Percentiles rank a stretch among this genome's conserved stretches.
Evolutionary conservation across 306 rosid genomes (phyloP).

Genomic region (Cyamopsis tetragonoloba): DNA sequence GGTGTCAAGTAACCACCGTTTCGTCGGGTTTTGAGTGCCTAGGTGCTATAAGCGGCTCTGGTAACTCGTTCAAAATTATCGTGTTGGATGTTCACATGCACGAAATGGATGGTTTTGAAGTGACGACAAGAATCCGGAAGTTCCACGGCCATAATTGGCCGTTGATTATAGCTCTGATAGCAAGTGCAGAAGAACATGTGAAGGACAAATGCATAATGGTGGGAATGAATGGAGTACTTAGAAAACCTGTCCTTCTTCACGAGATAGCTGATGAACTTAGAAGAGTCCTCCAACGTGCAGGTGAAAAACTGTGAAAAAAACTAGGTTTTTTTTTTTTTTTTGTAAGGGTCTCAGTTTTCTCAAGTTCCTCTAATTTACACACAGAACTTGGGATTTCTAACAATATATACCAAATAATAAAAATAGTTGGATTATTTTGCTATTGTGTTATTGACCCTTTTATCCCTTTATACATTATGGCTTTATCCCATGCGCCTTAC

Average conservation of each 20-base stretch:
- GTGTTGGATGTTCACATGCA: conserved; percentile 82
- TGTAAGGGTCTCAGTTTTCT: neutral
- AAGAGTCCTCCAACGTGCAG: conserved; percentile 48
- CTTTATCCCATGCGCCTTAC: neutral
- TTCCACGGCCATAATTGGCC: conserved; percentile 58
- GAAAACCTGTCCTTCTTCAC: conserved; percentile 64
- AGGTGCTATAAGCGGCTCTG: conserved; percentile 36
- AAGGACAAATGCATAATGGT: conserved; percentile 62
- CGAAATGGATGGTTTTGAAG: conserved; percentile 81
- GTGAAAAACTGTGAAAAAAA: conserved; percentile 41
- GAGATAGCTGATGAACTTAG: conserved; percentile 63
- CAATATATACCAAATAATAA: conserved; percentile 9
- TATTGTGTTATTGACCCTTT: conserved; percentile 10
- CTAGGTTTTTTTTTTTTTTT: no score
- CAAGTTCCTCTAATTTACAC: neutral
- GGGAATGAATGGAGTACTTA: conserved; percentile 76
- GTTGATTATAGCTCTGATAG: conserved; percentile 59
- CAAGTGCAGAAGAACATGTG: conserved; percentile 62
- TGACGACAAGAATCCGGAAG: conserved; percentile 59
- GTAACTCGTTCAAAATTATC: conserved; percentile 41
- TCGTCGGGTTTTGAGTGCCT: conserved; percentile 76
- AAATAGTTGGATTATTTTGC: conserved; percentile 22
- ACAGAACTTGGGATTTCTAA: conserved; percentile 6
- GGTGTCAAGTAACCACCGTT: conserved; percentile 64
- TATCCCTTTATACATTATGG: neutral